Evolutionary conservation across 345 rosid genomes (phyloP).

Genomic region (Clarkia xantiana): DNA sequence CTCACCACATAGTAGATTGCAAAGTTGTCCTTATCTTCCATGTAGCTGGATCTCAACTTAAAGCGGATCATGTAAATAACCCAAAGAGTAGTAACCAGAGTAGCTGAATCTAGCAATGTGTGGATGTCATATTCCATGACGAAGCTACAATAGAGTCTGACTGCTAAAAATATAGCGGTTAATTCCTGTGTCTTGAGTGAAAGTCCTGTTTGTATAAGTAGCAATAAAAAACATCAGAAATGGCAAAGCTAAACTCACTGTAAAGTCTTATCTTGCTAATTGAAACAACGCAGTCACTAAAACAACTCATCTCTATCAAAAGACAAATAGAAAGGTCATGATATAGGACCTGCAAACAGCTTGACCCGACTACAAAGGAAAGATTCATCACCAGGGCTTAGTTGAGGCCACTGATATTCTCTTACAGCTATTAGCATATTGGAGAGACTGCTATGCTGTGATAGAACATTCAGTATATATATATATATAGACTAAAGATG

Average conservation of each 20-base stretch:
- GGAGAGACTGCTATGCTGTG: too few relatives aligned
- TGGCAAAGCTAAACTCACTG: not conserved
- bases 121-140: conserved; percentile 92
- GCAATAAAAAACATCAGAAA: not conserved
- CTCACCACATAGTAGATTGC: conserved; percentile 64
- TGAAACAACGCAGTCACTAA: too few relatives aligned
- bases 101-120: conserved; percentile 71
- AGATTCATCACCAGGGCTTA: too few relatives aligned
- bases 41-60: conserved; percentile 63
- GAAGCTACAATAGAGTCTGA: conserved; percentile 74
- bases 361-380: too few relatives aligned
- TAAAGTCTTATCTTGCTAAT: not conserved
- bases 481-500: too few relatives aligned
- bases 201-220: conserved; percentile 32
- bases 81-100: conserved; percentile 64
- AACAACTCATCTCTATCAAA: too few relatives aligned
- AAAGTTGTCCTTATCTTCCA: conserved; percentile 86
- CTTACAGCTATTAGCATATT: too few relatives aligned
- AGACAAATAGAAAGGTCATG: too few relatives aligned
- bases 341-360: too few relatives aligned
- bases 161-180: conserved; percentile 74
- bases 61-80: conserved; percentile 86
- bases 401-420: too few relatives aligned
- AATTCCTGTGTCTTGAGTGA: conserved; percentile 77
- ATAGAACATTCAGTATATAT: too few relatives aligned